Base-by-base conservation (phyloP, 2,329 filamentous ascomycete genomes). In the Nigrospora sphaerica region DNA sequence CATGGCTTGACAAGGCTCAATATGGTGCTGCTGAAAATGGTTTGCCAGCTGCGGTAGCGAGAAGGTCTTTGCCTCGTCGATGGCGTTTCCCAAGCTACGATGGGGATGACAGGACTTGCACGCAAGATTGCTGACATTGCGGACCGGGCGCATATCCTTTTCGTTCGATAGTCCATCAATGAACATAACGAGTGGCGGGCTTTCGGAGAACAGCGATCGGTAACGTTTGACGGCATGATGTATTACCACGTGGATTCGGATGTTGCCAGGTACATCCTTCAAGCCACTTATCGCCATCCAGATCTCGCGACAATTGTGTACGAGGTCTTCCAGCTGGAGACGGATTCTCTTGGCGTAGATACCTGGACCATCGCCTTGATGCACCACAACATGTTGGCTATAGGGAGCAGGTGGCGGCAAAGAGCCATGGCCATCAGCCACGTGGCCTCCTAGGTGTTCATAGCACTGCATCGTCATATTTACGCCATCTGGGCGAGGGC, bases 211-310 rank as follows among this genome's bases (percentile, higher is more conserved):
- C 42, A 70, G 71, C 14, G 74, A 62, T 38, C 73, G 69, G 57
- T 83, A 88, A 33, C 70, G 72, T 46, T 73, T 72, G 46, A 77
- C 71, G 44, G 82, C 66, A 58, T 86, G 80, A 57, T 85, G 73
- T 37, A 91, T 72, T 11, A 86, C 69, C 40, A 81, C 74, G 49
- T 78, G 77, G 14, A 86, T 71, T 52, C 81, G 80, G 40, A 87
- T 71, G 49, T 75, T 77, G 35, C 77, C 75, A 13, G 81, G 75
- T 14, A 88, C 64, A 43, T 81, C 75, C 53, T 78, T 78, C 51
- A 88, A 69, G 3, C 72, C 72, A 9, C 73, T 73, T 3, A 83
- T 75, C 18, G 70, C 65, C 50, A 77, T 75, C 84, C 85, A 91
- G 33, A 85, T 63, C 19, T 80, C 76, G 48, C 77, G 73, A 5